Base-by-base conservation (phyloP, 169 alveolate species). In the Ichthyophthirius multifiliis region DNA sequence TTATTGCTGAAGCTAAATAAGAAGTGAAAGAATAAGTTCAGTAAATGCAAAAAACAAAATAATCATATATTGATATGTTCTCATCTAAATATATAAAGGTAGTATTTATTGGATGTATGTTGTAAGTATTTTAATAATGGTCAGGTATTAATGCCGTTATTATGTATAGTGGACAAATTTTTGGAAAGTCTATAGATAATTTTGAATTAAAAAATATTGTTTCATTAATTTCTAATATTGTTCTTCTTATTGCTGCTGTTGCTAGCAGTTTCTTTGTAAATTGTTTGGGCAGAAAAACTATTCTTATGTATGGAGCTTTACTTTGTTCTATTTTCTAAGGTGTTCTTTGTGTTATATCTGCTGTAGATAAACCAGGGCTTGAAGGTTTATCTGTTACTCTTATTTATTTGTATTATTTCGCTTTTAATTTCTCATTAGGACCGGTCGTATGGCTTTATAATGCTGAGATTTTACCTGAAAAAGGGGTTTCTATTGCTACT, bases 371-470 rank as follows among this genome's bases (percentile, higher is more conserved):
- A 10, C 12, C 30, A 27, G 47, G 35, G 7, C 10, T 35, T 23
- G 63, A 41, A 37, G 31, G 43, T 7, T 27, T 18, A 5, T 63
- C 73, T 44, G 63, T 65, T 39, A 15, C 39, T 0, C 65, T 78
- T 65, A 78, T 78, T 37, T 78, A 43, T 30, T 16, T 31, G 5
- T 78, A 43, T 39, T 78, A 43, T 43, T 39, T 75, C 9, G 78
- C 74, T 16, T 78, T 78, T 44, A 41, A 78, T 41, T 78, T 78
- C 48, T 63, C 78, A 2, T 37, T 78, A 41, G 84, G 84, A 31
- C 84, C 84, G 1, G 75, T 78, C 6, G 84, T 63, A 0, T 78
- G 84, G 84, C 78, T 78, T 30, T 78, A 78, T 23, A 35, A 35
- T 37, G 55, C 84, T 31, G 84, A 78, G 13, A 67, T 78, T 20